Evolutionary conservation across 768 basidiomycete genomes (phyloP).

Genomic region (Suillus plorans): DNA sequence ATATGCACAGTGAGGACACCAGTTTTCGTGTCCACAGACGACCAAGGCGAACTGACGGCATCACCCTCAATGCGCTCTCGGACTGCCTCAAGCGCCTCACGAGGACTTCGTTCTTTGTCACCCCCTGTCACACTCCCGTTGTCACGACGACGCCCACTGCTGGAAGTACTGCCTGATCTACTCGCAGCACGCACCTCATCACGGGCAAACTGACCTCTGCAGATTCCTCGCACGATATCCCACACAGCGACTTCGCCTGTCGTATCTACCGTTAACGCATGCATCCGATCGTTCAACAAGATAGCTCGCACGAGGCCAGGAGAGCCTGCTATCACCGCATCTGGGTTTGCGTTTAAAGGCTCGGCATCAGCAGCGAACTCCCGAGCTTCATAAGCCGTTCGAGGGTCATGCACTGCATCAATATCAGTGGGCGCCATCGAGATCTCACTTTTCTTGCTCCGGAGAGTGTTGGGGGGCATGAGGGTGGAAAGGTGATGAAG

Average conservation of each 20-base stretch:
- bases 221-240: conserved; percentile 82
- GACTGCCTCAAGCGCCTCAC: conserved; percentile 85
- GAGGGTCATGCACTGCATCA: conserved; percentile 38
- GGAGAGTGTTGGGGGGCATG: conserved; percentile 26
- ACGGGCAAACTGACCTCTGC: conserved; percentile 65
- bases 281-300: conserved; percentile 84
- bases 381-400: conserved; percentile 60
- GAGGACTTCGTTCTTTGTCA: conserved; percentile 60
- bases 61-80: conserved; percentile 94
- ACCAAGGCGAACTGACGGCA: conserved; percentile 83
- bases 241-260: conserved; percentile 87
- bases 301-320: conserved; percentile 81
- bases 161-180: conserved; percentile 44
- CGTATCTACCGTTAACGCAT: conserved; percentile 89
- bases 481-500: conserved; percentile 30
- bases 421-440: conserved; percentile 23
- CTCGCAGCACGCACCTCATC: conserved; percentile 67
- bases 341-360: conserved; percentile 54
- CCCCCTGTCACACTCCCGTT: conserved; percentile 29
- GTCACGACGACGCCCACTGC: conserved; percentile 31
- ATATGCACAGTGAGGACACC: conserved; percentile 88
- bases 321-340: conserved; percentile 71
- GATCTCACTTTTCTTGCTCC: conserved; percentile 17
- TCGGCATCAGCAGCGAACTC: conserved; percentile 82
- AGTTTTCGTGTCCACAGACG: conserved; percentile 83